Conservation (phyloP, 2,329 filamentous ascomycete genomes). For the Teratosphaeriaceae sp. region DNA sequence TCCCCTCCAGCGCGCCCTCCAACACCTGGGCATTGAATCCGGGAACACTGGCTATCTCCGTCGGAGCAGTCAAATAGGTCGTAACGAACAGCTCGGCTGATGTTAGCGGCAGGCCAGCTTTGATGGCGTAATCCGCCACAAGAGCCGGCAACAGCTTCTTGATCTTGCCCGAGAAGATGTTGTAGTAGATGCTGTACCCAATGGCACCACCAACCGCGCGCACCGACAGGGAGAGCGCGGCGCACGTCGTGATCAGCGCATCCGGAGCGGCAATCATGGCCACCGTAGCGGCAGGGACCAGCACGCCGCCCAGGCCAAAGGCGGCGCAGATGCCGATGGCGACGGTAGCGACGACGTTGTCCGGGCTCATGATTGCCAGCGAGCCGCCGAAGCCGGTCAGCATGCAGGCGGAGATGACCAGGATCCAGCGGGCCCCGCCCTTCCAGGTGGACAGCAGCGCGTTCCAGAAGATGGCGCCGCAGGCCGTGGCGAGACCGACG, state of each 20-base stretch:
- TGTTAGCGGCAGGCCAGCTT: constrained; percentile 16
- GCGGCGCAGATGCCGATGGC: constrained; percentile 26
- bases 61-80: constrained; percentile 14
- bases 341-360: constrained; percentile 19
- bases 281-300: constrained; percentile 26
- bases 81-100: constrained; percentile 15
- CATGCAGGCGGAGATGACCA: constrained; percentile 37
- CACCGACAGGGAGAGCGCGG: constrained; percentile 23
- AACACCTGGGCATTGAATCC: background rate
- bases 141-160: constrained; percentile 14
- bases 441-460: constrained; percentile 51
- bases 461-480: constrained; percentile 53
- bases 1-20: background rate
- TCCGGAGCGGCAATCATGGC: constrained; percentile 25
- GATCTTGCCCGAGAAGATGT: constrained; percentile 23
- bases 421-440: constrained; percentile 52
- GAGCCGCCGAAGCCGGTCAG: constrained; percentile 32
- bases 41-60: too few relatives aligned
- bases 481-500: constrained; percentile 55
- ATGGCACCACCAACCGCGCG: constrained; percentile 24
- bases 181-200: constrained; percentile 26
- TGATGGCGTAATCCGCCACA: constrained; percentile 16
- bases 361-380: constrained; percentile 53
- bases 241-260: constrained; percentile 24
- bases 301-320: constrained; percentile 31